Conservation (phyloP, 768 basidiomycete genomes). For the Calocera cornea region DNA sequence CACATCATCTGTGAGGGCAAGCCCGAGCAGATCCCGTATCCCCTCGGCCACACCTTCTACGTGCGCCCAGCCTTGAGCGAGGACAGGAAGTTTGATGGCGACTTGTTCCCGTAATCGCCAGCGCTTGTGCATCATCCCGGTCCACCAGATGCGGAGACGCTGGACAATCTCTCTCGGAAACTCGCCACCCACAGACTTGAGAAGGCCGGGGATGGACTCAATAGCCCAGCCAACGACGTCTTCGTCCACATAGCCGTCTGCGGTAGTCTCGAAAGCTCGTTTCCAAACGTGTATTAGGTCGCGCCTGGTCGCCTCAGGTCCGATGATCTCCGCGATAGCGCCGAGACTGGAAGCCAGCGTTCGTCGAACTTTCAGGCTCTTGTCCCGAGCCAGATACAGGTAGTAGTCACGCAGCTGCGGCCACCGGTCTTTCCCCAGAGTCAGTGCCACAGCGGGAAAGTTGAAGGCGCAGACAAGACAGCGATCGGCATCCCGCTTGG, state of each 20-base stretch:
- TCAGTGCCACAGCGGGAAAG: conserved; percentile 78
- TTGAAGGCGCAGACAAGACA: conserved; percentile 76
- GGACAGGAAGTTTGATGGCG: conserved; percentile 39
- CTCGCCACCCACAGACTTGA: conserved; percentile 36
- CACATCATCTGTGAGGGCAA: conserved; percentile 59
- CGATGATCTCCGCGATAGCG: conserved; percentile 77
- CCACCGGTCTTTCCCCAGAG: conserved; percentile 70
- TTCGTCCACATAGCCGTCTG: conserved; percentile 41
- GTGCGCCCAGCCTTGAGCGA: conserved; percentile 30
- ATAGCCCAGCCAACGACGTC: conserved; percentile 61
- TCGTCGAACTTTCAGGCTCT: conserved; percentile 48
- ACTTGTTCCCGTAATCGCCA: conserved; percentile 77
- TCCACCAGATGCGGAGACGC: conserved; percentile 41
- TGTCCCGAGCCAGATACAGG: conserved; percentile 46
- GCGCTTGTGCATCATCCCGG: conserved; percentile 39
- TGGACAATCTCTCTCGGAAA: conserved; percentile 33
- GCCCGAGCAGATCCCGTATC: conserved; percentile 41
- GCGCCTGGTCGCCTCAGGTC: conserved; percentile 44
- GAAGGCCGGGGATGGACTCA: conserved; percentile 48
- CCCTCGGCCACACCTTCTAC: conserved; percentile 32
- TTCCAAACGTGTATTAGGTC: conserved; percentile 63
- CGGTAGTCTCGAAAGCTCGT: conserved; percentile 31
- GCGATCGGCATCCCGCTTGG: conserved; percentile 45
- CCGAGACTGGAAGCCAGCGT: conserved; percentile 81
- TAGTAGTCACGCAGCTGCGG: conserved; percentile 54